A percentile compares a stretch with the other conserved stretches of the same genome.
These are phyloP conservation scores for Tylopilus plumbeoviolaceoides DNA, from an alignment of 768 basidiomycete species.

Conservation along the genomic window DNA sequence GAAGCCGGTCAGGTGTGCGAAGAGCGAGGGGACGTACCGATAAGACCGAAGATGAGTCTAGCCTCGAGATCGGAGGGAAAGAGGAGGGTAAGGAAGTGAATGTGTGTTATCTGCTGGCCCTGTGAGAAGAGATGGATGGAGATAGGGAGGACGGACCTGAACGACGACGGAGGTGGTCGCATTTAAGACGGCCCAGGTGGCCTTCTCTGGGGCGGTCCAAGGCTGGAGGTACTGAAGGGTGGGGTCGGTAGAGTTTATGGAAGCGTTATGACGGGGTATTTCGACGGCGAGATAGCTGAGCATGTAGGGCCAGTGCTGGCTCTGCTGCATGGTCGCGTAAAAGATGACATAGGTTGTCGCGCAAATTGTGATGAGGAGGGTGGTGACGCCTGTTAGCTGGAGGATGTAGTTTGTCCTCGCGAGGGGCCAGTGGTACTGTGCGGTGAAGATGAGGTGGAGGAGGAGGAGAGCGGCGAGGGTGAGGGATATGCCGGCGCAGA, in stretches of 20 bases:
- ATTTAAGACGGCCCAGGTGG: constrained; percentile 85
- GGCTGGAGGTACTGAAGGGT: constrained; percentile 18
- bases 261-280: constrained; percentile 37
- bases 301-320: constrained; percentile 91
- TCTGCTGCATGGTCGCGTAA: constrained; percentile 52
- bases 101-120: constrained; percentile 77
- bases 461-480: constrained; percentile 83
- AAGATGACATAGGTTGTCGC: constrained; percentile 79
- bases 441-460: constrained; percentile 91
- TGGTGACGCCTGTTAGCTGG: constrained; percentile 79
- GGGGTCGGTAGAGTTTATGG: constrained; percentile 18
- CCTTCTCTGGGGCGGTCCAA: constrained; percentile 66
- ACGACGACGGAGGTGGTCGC: constrained; percentile 79
- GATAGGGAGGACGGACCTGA: constrained; percentile 52
- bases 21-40: constrained; percentile 49
- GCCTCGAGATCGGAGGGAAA: constrained; percentile 91
- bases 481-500: constrained; percentile 79
- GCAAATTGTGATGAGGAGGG: constrained; percentile 72
- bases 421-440: constrained; percentile 93
- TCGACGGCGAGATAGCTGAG: constrained; percentile 84
- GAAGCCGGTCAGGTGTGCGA: not conserved
- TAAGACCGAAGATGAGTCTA: constrained; percentile 75
- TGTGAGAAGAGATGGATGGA: not conserved
- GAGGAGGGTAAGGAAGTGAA: constrained; percentile 93
- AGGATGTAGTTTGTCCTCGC: constrained; percentile 89